phyloP scores from a whole-genome alignment of 768 basidiomycete species.

The Pilatotrama ljubarskyi region DNA sequence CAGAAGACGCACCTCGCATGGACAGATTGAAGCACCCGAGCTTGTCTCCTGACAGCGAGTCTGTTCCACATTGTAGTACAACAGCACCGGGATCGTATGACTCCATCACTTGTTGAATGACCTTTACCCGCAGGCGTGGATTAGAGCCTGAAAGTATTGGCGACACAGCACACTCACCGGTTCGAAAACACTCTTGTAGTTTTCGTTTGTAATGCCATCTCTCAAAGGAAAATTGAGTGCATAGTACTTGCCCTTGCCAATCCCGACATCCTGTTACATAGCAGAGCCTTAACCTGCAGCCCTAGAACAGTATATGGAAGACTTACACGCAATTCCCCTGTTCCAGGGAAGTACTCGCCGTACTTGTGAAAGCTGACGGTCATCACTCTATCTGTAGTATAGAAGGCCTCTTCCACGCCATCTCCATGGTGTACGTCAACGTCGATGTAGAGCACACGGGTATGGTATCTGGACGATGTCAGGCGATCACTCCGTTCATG shows the following conservation, averaged over 20 bases:
- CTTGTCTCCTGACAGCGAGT: slow-evolving; percentile 95
- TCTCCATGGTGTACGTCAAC: slow-evolving; percentile 99
- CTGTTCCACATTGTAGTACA: slow-evolving; percentile 96
- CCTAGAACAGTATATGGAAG: neutral
- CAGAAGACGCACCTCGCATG: slow-evolving; percentile 68
- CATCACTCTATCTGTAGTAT: slow-evolving; percentile 98
- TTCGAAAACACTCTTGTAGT: slow-evolving; percentile 93
- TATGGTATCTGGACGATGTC: slow-evolving; percentile 69
- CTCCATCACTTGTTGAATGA: slow-evolving; percentile 92
- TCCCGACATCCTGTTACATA: slow-evolving; percentile 74
- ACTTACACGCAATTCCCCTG: slow-evolving; percentile 89
- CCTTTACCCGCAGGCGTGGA: slow-evolving; percentile 49
- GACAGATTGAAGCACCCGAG: slow-evolving; percentile 95
- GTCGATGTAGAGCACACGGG: slow-evolving; percentile 94
- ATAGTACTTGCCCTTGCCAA: slow-evolving; percentile 92
- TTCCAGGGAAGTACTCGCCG: slow-evolving; percentile 98
- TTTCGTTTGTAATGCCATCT: slow-evolving; percentile 94
- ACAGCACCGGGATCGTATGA: slow-evolving; percentile 93
- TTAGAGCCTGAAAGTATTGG: neutral
- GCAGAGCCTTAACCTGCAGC: neutral
- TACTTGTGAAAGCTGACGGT: slow-evolving; percentile 98
- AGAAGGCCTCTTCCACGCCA: slow-evolving; percentile 99
- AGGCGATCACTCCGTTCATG: too few species aligned
- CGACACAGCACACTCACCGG: slow-evolving; percentile 60
- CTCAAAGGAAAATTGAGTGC: slow-evolving; percentile 92